These are phyloP conservation scores for Gossypium herbaceum DNA, from an alignment of 345 rosid genomes.

Conservation along the genomic window DNA sequence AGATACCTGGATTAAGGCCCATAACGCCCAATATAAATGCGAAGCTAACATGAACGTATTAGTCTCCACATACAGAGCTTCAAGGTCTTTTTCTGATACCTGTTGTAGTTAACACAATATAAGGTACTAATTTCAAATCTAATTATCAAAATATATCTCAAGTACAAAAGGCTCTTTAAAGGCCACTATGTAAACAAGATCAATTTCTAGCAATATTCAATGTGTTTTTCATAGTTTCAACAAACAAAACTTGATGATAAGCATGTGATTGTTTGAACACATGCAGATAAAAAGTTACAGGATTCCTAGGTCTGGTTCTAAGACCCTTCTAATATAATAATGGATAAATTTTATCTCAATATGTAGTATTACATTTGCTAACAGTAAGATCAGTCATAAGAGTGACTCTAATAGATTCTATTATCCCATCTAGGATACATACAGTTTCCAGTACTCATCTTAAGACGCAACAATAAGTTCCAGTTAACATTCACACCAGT, in stretches of 20 bases:
- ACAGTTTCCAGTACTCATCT: neutral
- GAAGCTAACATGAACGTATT: slow-evolving; percentile 74
- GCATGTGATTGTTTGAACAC: neutral
- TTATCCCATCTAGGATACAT: neutral
- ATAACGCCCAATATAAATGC: slow-evolving; percentile 86
- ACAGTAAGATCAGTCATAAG: neutral
- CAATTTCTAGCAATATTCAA: neutral
- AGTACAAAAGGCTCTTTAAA: neutral
- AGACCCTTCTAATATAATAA: neutral
- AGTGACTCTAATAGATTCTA: neutral
- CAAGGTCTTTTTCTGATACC: slow-evolving; percentile 64
- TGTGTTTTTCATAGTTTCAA: neutral
- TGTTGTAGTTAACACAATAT: slow-evolving; percentile 22
- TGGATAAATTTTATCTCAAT: neutral
- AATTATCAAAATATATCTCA: neutral
- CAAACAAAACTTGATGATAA: neutral
- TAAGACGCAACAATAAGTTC: neutral
- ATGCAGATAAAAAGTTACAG: neutral
- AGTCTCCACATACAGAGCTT: slow-evolving; percentile 61
- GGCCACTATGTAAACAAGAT: neutral
- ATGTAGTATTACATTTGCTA: neutral
- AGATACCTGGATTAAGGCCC: slow-evolving; percentile 90
- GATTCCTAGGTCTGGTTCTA: neutral
- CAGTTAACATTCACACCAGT: neutral
- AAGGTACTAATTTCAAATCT: neutral